Evolutionary conservation across 2,329 filamentous ascomycete genomes (phyloP), one percentile per base, ranked within the genome.

Genomic region (Monosporascus ibericus): DNA sequence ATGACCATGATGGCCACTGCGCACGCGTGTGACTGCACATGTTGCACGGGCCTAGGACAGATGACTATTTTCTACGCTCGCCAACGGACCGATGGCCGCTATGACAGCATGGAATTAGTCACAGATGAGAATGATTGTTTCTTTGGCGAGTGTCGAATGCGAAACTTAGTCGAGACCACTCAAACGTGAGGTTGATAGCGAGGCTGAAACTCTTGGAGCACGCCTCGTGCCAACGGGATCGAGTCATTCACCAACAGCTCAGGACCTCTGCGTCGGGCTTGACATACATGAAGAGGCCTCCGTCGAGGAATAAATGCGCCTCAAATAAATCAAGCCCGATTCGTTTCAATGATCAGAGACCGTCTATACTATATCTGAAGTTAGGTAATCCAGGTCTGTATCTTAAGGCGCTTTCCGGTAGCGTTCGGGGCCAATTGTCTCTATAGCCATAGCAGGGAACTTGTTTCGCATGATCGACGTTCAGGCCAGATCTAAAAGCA

Each of bases 1-100:
- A 72, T 81, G 50, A 73, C 72, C 18, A 70, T 77, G 9, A 69
- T 78, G 72, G 75, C 81, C 3, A 78, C 79, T 3, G 77, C 77
- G 1, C 78, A 82, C 67, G 75, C 75, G 3, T 81, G 78, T 59
- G 80, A 34, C 82, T 61, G 50, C 77, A 22, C 65, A 75, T 17
- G 78, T 72, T 1, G 80, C 76, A 15, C 73, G 73, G 58, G 58
- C 59, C 65, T 71, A 5, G 79, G 79, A 0, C 72, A 82, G 66
- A 72, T 66, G 55, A 81, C 77, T 0, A 65, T 80, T 0, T 82
- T 30, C 27, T 9, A 81, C 60, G 65, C 83, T 3, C 67, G 73
- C 56, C 65, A 78, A 20, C 76, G 72, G 72, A 81, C 78, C 0
- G 79, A 82, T 52, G 79, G 82, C 66, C 58, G 74, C 0, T 62